Evolutionary conservation across 768 basidiomycete species (phyloP), one percentile per base, ranked within the genome.

Genomic region (Leccinum aurantiacum): DNA sequence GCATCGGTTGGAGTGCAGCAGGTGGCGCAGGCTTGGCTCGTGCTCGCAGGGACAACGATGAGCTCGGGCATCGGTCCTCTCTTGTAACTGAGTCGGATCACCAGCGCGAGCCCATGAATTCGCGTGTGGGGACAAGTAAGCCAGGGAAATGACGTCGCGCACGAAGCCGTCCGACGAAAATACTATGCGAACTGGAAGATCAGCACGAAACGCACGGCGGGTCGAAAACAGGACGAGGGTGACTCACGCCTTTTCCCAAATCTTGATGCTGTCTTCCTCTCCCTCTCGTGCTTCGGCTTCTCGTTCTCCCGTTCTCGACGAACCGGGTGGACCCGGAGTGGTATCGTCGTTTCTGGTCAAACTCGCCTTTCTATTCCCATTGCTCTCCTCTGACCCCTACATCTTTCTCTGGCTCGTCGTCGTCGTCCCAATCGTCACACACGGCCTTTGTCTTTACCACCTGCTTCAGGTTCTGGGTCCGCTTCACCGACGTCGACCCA

Each of bases 171-270:
- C 33, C 60, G 11, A 37, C 15, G 37, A 37, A 37, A 37, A 37
- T 37, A 22, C 46, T 8, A 54, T 55, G 60, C 31, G 59, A 48
- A 66, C 59, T 37, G 14, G 37, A 37, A 53, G 54, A 62, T 63
- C 58, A 62, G 61, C 53, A 19, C 59, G 38, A 17, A 51, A 31
- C 53, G 55, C 15, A n/a, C 6, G 65, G 35, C 51, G 27, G 17
- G 51, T 24, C 4, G 65, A 35, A 35, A 11, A 35, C 11, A 35
- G 55, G 47, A 35, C 14, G 27, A 14, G 49, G 11, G 6, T 19
- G 35, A 79, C 88, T 75, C 69, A 90, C 88, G 89, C 89, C 64
- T 83, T 79, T 59, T 85, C 81, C 88, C 89, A 90, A 54, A 90
- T 76, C 56, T 76, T 78, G 67, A 78, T 80, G 37, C 79, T 84